Evolutionary conservation across 164 flowering plant species (phyloP).

Genomic region (Magnolia changhungtana): DNA sequence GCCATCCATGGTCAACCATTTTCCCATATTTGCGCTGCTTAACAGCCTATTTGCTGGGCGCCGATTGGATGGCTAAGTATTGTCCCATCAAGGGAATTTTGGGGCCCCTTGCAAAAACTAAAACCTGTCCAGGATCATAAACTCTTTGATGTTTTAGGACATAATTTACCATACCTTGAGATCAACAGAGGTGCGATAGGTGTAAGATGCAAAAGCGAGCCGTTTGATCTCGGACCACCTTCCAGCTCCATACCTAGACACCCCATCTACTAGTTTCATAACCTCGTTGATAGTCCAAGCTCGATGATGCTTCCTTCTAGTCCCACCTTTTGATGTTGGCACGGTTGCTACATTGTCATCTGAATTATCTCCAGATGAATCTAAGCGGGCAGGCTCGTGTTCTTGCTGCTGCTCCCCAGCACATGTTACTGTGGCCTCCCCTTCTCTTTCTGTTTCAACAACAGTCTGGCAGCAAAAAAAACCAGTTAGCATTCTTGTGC

Average conservation of each 20-base stretch:
- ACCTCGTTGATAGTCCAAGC: conserved; percentile 94
- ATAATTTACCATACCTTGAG: conserved; percentile 54
- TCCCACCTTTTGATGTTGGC: conserved; percentile 61
- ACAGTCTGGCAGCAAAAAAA: conserved; percentile 25
- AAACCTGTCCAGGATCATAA: too few species aligned
- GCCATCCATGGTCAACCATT: not conserved
- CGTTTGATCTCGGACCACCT: conserved; percentile 97
- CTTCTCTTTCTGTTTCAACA: conserved; percentile 27
- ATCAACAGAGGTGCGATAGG: conserved; percentile 92
- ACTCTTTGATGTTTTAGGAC: too few species aligned
- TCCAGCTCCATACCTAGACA: conserved; percentile 86
- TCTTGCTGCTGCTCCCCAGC: conserved; percentile 26
- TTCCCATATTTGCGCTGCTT: too few species aligned
- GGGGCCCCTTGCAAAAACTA: too few species aligned
- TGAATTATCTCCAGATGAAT: conserved; percentile 34
- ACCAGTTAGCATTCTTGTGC: not conserved
- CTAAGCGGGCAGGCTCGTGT: conserved; percentile 24
- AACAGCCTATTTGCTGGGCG: too few species aligned
- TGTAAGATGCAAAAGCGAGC: conserved; percentile 71
- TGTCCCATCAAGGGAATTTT: too few species aligned
- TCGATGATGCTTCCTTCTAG: conserved; percentile 90
- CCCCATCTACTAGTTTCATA: conserved; percentile 88
- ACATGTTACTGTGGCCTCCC: conserved; percentile 14
- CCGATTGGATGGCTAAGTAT: too few species aligned
- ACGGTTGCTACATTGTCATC: conserved; percentile 47